Base-by-base conservation (phyloP, 192 early-diverging fungal species). In the Obelidium mucronatum region DNA sequence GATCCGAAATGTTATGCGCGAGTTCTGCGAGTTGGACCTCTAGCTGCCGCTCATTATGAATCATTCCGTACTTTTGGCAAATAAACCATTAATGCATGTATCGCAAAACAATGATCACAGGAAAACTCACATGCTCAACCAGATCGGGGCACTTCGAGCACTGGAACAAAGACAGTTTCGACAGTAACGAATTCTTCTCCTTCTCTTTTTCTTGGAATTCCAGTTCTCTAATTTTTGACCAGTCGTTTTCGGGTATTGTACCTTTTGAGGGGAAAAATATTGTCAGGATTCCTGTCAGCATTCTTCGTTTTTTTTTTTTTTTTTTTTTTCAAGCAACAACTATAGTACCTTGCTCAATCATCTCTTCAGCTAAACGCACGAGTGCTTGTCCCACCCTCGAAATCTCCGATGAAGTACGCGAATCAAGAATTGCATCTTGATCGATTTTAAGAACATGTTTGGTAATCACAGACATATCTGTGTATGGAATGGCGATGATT, bases 201-300 rank as follows among this genome's bases (percentile, higher is more conserved):
- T 84, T 70, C 35, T 88, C 76, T 66, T 86, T 84, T 67, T 93
- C 87, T 75, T 95, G 92, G 80, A 97, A 97, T 17, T 97, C 95
- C 13, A 96, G 75, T 33, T 95, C 91, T 34, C 92, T 90, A 67
- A 98, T 89, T 78, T 94, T 96, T 51, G 78, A 78, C 93, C 93
- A 97, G 53, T 94, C 92, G 60, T 90, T 90, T 76, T 97, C 97
- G 59, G 80, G 60, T 54, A 85, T 79, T 6, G 83, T 62, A 17
- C 78, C 84, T 67, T 56, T 36, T 37, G 44, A 52, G 33, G 13
- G 34, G 34, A 22, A 39, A 66, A 35, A 37, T 22, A 24, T 30
- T 42, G 11, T n/a, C 6, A 58, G 35, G 11, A 52, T 61, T 71
- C 15, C 28, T 79, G 5, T n/a, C n/a, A n/a, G n/a, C n/a, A n/a